phyloP scores from a whole-genome alignment of 129 eudicot species.

The Apium graveolens region DNA sequence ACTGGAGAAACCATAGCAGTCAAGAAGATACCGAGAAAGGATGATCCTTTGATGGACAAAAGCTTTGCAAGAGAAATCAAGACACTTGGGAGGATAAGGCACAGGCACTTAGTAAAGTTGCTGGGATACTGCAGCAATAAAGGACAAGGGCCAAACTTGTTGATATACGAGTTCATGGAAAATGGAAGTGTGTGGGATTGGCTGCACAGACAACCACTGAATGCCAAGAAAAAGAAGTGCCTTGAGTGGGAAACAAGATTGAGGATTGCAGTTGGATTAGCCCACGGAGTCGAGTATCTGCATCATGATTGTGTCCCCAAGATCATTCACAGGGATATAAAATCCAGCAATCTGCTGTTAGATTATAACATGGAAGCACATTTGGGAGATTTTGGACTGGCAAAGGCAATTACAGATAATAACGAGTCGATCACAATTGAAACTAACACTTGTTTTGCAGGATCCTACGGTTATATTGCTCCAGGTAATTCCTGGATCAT shows the following conservation, averaged over 20 bases:
- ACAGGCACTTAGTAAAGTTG: conserved; percentile 79
- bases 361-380: conserved; percentile 82
- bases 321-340: conserved; percentile 88
- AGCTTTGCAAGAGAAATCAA: conserved; percentile 89
- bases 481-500: conserved; percentile 49
- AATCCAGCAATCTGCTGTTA: conserved; percentile 70
- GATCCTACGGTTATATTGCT: conserved; percentile 91
- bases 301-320: conserved; percentile 94
- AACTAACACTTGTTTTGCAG: conserved; percentile 75
- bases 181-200: conserved; percentile 94
- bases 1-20: conserved; percentile 78
- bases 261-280: conserved; percentile 77
- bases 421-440: conserved; percentile 57
- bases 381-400: conserved; percentile 94
- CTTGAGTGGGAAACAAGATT: conserved; percentile 77
- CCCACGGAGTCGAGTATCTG: conserved; percentile 89
- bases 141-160: conserved; percentile 59
- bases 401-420: conserved; percentile 53
- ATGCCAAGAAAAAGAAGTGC: conserved; percentile 43
- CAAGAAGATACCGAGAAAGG: conserved; percentile 68
- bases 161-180: conserved; percentile 93
- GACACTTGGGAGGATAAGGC: conserved; percentile 81
- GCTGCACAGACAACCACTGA: conserved; percentile 49
- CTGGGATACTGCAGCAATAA: conserved; percentile 68
- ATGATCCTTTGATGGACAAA: conserved; percentile 60